Conservation (phyloP, 345 rosid species). For the Hevea brasiliensis region DNA sequence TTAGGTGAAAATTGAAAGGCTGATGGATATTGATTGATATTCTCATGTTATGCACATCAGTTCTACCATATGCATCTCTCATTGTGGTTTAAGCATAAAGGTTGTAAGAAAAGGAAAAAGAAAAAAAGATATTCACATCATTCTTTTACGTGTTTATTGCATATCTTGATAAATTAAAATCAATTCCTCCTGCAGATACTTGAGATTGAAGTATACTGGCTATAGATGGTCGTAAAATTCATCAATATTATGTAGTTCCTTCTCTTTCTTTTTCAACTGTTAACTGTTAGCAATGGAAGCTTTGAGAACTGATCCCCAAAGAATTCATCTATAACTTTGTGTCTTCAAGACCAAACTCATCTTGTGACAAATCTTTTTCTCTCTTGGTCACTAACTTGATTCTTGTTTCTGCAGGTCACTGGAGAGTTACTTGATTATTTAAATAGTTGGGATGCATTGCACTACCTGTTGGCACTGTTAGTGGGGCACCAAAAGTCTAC, state of each 20-base stretch:
- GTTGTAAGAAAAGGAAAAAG: neutral
- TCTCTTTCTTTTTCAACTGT: neutral
- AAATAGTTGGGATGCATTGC: slow-evolving; percentile 87
- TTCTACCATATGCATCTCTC: slow-evolving; percentile 62
- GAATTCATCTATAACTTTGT: neutral
- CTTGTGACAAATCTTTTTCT: neutral
- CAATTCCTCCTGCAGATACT: neutral
- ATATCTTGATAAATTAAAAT: neutral
- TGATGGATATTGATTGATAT: slow-evolving; percentile 83
- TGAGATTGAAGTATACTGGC: neutral
- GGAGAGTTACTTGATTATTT: slow-evolving; percentile 78
- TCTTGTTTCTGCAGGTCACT: slow-evolving; percentile 49
- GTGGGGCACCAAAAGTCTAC: slow-evolving; percentile 94
- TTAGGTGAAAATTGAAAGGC: slow-evolving; percentile 86
- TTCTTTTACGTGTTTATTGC: neutral
- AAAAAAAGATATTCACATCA: neutral
- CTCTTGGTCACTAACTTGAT: neutral
- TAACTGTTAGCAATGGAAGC: neutral
- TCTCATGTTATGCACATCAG: slow-evolving; percentile 99
- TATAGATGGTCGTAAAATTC: neutral
- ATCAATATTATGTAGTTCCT: neutral
- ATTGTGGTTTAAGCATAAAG: slow-evolving; percentile 1
- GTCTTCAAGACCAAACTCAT: neutral
- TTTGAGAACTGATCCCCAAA: neutral
- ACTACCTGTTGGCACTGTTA: slow-evolving; percentile 91